Percentiles rank a stretch among this genome's conserved stretches.
phyloP scores from a whole-genome alignment of 1,284 basidiomycete species.

The Ustanciosporium gigantosporum region DNA sequence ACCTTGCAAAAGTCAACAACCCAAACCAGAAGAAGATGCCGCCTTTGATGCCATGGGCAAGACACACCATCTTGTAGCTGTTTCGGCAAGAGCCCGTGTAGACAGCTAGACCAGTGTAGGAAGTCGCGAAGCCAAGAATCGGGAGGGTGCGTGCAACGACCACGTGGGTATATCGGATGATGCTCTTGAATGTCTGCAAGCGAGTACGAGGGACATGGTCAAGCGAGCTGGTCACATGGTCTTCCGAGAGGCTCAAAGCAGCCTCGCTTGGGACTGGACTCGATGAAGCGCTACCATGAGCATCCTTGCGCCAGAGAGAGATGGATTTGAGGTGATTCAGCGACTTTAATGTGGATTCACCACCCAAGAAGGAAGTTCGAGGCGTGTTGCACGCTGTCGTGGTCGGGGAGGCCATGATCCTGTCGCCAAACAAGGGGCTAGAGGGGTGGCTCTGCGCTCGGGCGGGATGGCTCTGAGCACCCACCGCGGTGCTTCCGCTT shows the following conservation, averaged over 20 bases:
- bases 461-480: neutral
- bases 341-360: no score
- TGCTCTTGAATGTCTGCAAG: conserved; percentile 4
- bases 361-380: conserved; percentile 22
- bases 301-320: conserved; percentile 18
- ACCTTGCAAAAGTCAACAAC: conserved; percentile 82
- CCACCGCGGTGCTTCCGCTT: conserved; percentile 23
- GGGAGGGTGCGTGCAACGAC: conserved; percentile 69
- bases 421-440: conserved; percentile 1
- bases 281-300: conserved; percentile 1
- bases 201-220: conserved; percentile 8
- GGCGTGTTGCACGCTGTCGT: conserved; percentile 43
- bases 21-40: conserved; percentile 70
- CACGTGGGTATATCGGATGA: conserved; percentile 34
- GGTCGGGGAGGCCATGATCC: conserved; percentile 30
- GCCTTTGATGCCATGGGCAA: conserved; percentile 88
- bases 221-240: neutral
- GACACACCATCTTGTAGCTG: conserved; percentile 70
- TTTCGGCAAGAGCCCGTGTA: conserved; percentile 80
- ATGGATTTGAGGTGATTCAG: conserved; percentile 10
- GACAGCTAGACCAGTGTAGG: conserved; percentile 72
- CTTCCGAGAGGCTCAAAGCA: neutral
- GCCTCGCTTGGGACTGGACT: neutral
- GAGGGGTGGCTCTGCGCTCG: neutral
- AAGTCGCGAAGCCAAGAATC: conserved; percentile 71